These are phyloP conservation scores for Pestalotiopsis sp. DNA, from an alignment of 2,329 filamentous ascomycete genomes.

Conservation along the genomic window DNA sequence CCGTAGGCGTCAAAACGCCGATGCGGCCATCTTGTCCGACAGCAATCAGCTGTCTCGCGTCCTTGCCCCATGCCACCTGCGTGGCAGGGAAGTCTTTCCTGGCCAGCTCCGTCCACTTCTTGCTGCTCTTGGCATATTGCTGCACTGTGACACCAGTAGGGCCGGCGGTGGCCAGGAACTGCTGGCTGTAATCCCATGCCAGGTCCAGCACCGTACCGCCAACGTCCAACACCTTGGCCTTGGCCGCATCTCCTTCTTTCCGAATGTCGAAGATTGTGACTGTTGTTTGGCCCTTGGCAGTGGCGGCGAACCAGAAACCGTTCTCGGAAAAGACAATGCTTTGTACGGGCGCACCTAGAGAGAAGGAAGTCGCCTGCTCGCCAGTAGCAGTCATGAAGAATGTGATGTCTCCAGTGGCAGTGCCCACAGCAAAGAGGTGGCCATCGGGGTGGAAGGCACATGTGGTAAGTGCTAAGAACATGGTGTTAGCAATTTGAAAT, in stretches of 20 bases:
- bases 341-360: conserved; percentile 69
- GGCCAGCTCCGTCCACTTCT: conserved; percentile 87
- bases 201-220: conserved; percentile 77
- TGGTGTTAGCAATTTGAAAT: neutral
- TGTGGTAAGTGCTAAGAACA: conserved; percentile 58
- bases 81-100: conserved; percentile 74
- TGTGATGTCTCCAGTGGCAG: conserved; percentile 78
- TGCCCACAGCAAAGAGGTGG: conserved; percentile 87
- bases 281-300: conserved; percentile 73
- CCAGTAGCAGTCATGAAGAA: conserved; percentile 86
- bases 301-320: conserved; percentile 90
- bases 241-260: conserved; percentile 81
- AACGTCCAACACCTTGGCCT: conserved; percentile 83
- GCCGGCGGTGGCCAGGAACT: conserved; percentile 85
- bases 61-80: conserved; percentile 76
- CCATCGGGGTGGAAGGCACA: conserved; percentile 94
- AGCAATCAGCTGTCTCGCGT: conserved; percentile 74
- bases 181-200: conserved; percentile 92
- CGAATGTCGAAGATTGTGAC: conserved; percentile 91
- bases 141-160: conserved; percentile 82
- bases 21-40: conserved; percentile 77
- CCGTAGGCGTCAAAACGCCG: conserved; percentile 66
- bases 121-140: conserved; percentile 84
- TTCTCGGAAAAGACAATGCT: conserved; percentile 91
- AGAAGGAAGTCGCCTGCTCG: conserved; percentile 75